phyloP scores from a whole-genome alignment of 352 stramenopile species.

The Phytophthora cactorum region DNA sequence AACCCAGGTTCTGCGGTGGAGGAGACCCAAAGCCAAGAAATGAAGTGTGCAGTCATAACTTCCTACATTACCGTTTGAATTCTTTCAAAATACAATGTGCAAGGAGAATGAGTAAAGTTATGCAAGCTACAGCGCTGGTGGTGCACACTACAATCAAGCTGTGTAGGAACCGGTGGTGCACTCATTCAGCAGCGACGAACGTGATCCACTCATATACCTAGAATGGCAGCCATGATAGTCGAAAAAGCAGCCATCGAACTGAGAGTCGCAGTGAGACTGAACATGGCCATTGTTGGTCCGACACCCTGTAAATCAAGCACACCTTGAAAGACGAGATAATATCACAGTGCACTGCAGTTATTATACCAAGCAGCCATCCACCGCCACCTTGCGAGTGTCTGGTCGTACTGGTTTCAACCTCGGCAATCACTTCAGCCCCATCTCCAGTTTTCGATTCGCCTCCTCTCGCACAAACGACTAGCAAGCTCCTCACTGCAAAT shows the following conservation, averaged over 20 bases:
- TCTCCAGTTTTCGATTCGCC: conserved; percentile 31
- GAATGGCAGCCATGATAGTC: conserved; percentile 4
- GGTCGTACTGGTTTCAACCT: conserved; percentile 16
- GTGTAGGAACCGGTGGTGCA: neutral
- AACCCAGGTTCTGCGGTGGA: no score
- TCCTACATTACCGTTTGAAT: no score
- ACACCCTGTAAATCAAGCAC: conserved; percentile 18
- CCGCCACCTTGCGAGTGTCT: conserved; percentile 5
- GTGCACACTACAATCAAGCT: neutral
- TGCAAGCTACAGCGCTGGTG: neutral
- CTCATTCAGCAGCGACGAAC: conserved; percentile 1
- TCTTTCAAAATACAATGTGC: no score
- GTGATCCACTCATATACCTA: conserved; percentile 8
- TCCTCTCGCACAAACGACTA: conserved; percentile 16
- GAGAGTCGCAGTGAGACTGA: conserved; percentile 5
- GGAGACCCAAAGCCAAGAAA: neutral
- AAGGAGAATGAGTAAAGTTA: neutral
- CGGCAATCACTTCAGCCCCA: conserved; percentile 8
- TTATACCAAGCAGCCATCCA: neutral
- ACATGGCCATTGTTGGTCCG: neutral
- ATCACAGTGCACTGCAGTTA: conserved; percentile 11
- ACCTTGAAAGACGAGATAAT: conserved; percentile 18
- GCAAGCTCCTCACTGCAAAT: conserved; percentile 1
- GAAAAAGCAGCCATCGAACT: conserved; percentile 7
- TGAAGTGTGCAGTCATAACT: no score